A percentile compares a stretch with the other conserved stretches of the same genome.
phyloP scores from a whole-genome alignment of 1,139 yeast species.

The Pneumocystis wakefieldiae region DNA sequence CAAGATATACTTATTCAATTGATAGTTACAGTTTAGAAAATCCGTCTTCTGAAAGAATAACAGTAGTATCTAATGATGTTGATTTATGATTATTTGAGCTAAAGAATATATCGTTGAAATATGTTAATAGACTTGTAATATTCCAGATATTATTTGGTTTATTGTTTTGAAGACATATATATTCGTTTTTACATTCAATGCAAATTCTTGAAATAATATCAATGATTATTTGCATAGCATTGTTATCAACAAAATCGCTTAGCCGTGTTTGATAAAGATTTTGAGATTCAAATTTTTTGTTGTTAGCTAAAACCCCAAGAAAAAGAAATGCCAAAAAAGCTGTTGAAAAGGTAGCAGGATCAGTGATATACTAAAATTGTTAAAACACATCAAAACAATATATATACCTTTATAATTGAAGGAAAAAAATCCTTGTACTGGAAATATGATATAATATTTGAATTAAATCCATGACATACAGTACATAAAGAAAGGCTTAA shows the following conservation, averaged over 20 bases:
- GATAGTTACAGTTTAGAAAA: background rate
- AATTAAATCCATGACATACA: conserved; percentile 24
- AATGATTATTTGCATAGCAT: conserved; percentile 23
- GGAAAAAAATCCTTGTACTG: conserved; percentile 26
- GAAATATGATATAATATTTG: conserved; percentile 25
- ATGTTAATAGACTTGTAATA: conserved; percentile 9
- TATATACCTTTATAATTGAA: conserved; percentile 21
- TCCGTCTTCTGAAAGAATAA: background rate
- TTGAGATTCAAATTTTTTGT: conserved; percentile 25
- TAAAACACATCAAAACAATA: background rate
- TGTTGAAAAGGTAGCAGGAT: conserved; percentile 11
- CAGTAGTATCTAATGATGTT: conserved; percentile 1
- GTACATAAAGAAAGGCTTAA: conserved; percentile 22
- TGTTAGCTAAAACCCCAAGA: conserved; percentile 26
- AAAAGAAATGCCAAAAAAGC: conserved; percentile 24
- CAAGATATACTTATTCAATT: background rate
- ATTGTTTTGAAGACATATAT: conserved; percentile 10
- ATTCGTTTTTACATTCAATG: conserved; percentile 8
- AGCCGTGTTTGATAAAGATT: conserved; percentile 27
- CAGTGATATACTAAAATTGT: conserved; percentile 15
- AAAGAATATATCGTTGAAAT: conserved; percentile 7
- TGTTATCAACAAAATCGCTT: conserved; percentile 28
- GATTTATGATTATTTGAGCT: conserved; percentile 6
- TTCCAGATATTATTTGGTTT: conserved; percentile 9
- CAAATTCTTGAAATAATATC: conserved; percentile 9